phyloP scores from a whole-genome alignment of 371 early-diverging fungal genomes.

The Dentiscutata heterogama region DNA sequence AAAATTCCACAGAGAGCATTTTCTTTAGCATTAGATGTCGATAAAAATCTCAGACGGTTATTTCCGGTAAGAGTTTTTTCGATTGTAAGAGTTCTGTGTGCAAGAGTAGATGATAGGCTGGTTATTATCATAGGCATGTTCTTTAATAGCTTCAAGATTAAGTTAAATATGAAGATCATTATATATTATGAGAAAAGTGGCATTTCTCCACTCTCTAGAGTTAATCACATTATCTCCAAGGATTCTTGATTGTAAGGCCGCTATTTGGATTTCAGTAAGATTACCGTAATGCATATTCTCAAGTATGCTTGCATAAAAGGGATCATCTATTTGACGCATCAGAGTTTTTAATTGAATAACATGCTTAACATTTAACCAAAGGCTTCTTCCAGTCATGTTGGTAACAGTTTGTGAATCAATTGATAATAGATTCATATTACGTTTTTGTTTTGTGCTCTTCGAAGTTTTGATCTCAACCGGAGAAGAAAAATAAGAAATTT shows the following conservation, averaged over 20 bases:
- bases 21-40: neutral
- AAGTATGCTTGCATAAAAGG: neutral
- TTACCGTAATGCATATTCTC: neutral
- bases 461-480: neutral
- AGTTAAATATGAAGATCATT: too few relatives aligned
- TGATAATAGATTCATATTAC: neutral
- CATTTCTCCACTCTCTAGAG: neutral
- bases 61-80: neutral
- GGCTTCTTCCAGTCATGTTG: neutral
- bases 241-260: neutral
- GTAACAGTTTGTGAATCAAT: neutral
- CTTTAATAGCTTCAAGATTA: too few relatives aligned
- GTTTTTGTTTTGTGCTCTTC: neutral
- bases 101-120: neutral
- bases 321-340: neutral
- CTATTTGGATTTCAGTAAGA: neutral
- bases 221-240: neutral
- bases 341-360: neutral
- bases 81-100: neutral
- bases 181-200: neutral
- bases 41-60: neutral
- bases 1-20: neutral
- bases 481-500: neutral
- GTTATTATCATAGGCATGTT: too few relatives aligned
- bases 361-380: neutral